Conservation (phyloP, 345 rosid genomes). For the Citrus glauca region DNA sequence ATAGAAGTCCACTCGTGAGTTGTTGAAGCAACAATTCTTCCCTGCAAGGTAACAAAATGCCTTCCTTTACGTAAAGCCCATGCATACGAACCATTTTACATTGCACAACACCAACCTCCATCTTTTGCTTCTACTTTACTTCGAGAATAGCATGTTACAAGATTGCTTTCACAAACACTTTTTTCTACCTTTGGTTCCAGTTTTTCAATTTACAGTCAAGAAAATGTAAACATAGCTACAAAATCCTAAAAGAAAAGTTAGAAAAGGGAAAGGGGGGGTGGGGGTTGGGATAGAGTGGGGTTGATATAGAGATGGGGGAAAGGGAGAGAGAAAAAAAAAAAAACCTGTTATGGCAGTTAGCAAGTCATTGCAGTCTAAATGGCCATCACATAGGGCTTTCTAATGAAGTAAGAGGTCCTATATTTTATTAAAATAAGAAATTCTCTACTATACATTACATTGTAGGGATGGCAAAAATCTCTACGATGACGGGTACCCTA, state of each 20-base stretch:
- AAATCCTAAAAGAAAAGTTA: background rate
- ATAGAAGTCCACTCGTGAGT: slow-evolving; percentile 55
- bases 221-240: background rate
- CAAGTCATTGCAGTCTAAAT: too few relatives aligned
- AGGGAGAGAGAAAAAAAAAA: too few relatives aligned
- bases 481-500: fast-evolving
- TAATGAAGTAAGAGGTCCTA: too few relatives aligned
- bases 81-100: background rate
- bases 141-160: background rate
- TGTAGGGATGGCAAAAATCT: too few relatives aligned
- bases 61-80: background rate
- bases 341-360: too few relatives aligned
- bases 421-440: too few relatives aligned
- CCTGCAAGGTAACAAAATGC: slow-evolving; percentile 43
- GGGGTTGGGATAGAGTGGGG: too few relatives aligned
- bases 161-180: background rate
- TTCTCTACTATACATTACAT: too few relatives aligned
- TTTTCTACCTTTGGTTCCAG: background rate
- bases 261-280: too few relatives aligned
- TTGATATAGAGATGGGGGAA: too few relatives aligned
- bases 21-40: slow-evolving; percentile 78
- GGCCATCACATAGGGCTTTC: too few relatives aligned
- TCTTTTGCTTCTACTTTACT: background rate
- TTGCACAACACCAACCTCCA: background rate
- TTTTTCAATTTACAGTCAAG: background rate